phyloP scores from a whole-genome alignment of 2,329 filamentous ascomycete genomes.

The Colletotrichum sp. region DNA sequence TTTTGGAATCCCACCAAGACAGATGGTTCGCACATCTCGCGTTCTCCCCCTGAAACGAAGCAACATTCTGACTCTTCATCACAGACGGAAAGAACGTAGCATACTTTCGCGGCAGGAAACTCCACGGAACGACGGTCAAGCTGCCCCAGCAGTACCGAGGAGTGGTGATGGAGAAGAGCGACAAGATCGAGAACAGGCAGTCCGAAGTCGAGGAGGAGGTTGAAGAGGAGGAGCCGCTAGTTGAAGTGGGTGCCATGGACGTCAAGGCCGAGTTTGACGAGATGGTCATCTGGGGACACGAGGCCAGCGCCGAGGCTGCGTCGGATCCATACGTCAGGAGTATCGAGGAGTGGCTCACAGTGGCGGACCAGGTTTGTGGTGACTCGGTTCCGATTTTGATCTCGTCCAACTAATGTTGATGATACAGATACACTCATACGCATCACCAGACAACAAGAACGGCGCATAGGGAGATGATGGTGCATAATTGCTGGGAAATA shows the following conservation, averaged over 20 bases:
- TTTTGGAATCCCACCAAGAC: constrained; percentile 72
- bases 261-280: constrained; percentile 73
- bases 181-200: constrained; percentile 33
- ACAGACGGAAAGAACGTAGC: constrained; percentile 59
- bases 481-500: background rate
- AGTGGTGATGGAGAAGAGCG: constrained; percentile 58
- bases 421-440: constrained; percentile 38
- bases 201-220: constrained; percentile 43
- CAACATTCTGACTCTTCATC: constrained; percentile 2
- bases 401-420: constrained; percentile 18
- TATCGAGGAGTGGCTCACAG: constrained; percentile 79
- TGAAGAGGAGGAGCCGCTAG: constrained; percentile 44
- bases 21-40: constrained; percentile 41
- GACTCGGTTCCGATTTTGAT: background rate
- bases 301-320: constrained; percentile 63
- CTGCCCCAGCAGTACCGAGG: constrained; percentile 77
- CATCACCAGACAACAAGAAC: background rate
- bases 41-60: background rate
- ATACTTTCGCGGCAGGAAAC: constrained; percentile 81
- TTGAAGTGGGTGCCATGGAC: constrained; percentile 60
- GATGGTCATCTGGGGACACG: constrained; percentile 86
- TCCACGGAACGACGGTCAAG: constrained; percentile 69
- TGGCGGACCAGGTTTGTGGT: constrained; percentile 68
- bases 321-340: constrained; percentile 76
- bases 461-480: background rate